These are phyloP conservation scores for Trapa incisa DNA, from an alignment of 345 rosid species.

Conservation along the genomic window DNA sequence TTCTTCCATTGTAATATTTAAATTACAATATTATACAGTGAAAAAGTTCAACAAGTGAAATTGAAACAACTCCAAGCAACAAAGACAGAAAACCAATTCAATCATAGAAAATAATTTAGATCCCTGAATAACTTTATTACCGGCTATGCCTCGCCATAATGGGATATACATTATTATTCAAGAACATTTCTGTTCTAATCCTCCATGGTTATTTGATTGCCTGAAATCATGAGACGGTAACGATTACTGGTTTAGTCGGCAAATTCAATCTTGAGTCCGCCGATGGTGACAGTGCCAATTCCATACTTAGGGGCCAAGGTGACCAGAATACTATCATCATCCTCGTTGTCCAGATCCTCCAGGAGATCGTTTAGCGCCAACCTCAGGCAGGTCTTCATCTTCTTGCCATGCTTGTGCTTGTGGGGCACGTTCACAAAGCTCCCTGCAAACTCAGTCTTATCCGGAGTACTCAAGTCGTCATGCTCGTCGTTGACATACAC, in stretches of 20 bases:
- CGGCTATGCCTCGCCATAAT: not conserved
- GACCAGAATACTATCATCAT: slow-evolving; percentile 35
- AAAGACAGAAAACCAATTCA: too few relatives aligned
- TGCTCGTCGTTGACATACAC: slow-evolving; percentile 41
- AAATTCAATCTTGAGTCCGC: slow-evolving; percentile 31
- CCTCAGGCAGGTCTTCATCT: slow-evolving; percentile 23
- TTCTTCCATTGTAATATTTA: too few relatives aligned
- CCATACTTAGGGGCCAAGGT: slow-evolving; percentile 37
- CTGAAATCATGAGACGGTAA: not conserved
- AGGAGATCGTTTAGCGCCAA: slow-evolving; percentile 36
- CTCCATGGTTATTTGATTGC: not conserved
- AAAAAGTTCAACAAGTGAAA: too few relatives aligned
- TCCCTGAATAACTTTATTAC: not conserved
- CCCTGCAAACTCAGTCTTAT: slow-evolving; percentile 41
- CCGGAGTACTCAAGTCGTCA: slow-evolving; percentile 16
- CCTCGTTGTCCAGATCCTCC: slow-evolving; percentile 41
- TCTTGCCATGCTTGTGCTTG: slow-evolving; percentile 30
- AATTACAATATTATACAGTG: too few relatives aligned
- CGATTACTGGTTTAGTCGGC: not conserved
- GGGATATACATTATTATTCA: too few relatives aligned
- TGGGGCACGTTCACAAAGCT: slow-evolving; percentile 48
- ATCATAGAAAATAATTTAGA: not conserved
- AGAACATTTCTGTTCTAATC: too few relatives aligned
- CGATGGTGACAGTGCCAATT: slow-evolving; percentile 17
- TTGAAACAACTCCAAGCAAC: too few relatives aligned